phyloP scores from a whole-genome alignment of 2,329 filamentous ascomycete species.

The Tolypocladium guangdongense region DNA sequence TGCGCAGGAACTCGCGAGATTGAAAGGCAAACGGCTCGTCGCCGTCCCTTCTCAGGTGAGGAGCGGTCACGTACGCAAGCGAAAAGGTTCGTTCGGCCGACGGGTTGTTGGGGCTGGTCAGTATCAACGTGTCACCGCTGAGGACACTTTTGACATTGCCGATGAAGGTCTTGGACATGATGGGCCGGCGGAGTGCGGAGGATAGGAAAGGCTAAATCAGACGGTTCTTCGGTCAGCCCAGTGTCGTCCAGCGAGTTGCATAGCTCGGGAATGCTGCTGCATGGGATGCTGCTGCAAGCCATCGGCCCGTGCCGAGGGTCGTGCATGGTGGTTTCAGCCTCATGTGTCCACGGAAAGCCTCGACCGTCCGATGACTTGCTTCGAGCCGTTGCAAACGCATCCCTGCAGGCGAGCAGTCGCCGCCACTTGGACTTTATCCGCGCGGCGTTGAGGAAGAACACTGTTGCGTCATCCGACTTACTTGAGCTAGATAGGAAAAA shows the following conservation, averaged over 20 bases:
- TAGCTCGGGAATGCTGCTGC: neutral
- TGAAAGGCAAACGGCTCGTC: constrained; percentile 91
- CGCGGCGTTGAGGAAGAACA: neutral
- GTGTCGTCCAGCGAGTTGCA: constrained; percentile 1
- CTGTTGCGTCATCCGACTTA: neutral
- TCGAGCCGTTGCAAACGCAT: neutral
- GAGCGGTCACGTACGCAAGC: constrained; percentile 84
- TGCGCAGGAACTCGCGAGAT: constrained; percentile 85
- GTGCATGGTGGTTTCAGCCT: neutral
- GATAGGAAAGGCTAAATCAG: constrained; percentile 1
- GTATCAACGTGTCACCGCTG: constrained; percentile 83
- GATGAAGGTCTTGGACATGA: constrained; percentile 44
- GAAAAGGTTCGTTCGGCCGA: constrained; percentile 77
- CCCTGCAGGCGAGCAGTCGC: neutral
- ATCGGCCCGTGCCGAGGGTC: neutral
- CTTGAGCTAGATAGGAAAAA: neutral
- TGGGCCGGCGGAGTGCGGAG: constrained; percentile 15
- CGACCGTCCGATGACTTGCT: neutral
- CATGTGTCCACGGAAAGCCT: neutral
- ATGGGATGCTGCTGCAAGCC: neutral
- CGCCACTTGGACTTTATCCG: neutral
- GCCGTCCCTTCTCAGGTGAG: constrained; percentile 75
- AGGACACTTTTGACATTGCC: constrained; percentile 86
- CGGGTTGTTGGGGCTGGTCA: constrained; percentile 72
- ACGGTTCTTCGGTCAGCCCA: constrained; percentile 7